A percentile compares a stretch with the other conserved stretches of the same genome.
These are phyloP conservation scores for Xylariaceae sp. DNA, from an alignment of 2,329 filamentous ascomycete genomes.

Conservation along the genomic window DNA sequence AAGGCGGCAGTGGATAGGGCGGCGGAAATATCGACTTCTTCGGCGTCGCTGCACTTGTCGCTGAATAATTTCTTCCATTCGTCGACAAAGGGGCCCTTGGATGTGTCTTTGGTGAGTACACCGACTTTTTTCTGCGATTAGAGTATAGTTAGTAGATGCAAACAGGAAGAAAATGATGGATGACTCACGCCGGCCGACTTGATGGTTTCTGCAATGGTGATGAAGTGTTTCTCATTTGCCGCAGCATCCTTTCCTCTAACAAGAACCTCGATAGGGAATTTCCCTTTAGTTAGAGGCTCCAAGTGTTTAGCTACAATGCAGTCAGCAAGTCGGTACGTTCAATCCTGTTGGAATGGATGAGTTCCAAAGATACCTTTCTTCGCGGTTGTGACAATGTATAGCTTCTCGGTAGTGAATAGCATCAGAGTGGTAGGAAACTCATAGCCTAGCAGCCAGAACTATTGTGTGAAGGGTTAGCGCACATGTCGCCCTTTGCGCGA, in stretches of 20 bases:
- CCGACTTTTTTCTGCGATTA: constrained; percentile 81
- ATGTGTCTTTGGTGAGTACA: constrained; percentile 81
- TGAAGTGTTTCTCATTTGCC: constrained; percentile 89
- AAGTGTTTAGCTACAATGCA: constrained; percentile 79
- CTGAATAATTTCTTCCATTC: constrained; percentile 90
- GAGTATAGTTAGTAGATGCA: constrained; percentile 24
- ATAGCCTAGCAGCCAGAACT: constrained; percentile 99
- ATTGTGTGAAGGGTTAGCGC: constrained; percentile 11
- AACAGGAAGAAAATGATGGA: not conserved
- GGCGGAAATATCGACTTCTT: constrained; percentile 84
- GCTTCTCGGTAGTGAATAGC: constrained; percentile 84
- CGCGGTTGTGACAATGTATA: constrained; percentile 93
- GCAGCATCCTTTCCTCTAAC: constrained; percentile 90
- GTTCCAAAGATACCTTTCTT: constrained; percentile 78
- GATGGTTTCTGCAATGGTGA: constrained; percentile 83
- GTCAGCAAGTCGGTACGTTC: constrained; percentile 43
- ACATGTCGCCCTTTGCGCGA: no score
- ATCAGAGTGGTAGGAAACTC: constrained; percentile 97
- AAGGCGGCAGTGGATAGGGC: constrained; percentile 86
- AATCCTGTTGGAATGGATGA: not conserved
- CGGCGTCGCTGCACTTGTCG: constrained; percentile 81
- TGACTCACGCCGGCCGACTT: constrained; percentile 81
- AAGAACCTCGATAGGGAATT: constrained; percentile 89
- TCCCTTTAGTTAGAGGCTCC: constrained; percentile 88
- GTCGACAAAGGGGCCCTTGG: constrained; percentile 87